Percentiles rank a stretch among this genome's conserved stretches.
These are phyloP conservation scores for Cylindrotheca fusiformis DNA, from an alignment of 108 stramenopile genomes.

Conservation along the genomic window DNA sequence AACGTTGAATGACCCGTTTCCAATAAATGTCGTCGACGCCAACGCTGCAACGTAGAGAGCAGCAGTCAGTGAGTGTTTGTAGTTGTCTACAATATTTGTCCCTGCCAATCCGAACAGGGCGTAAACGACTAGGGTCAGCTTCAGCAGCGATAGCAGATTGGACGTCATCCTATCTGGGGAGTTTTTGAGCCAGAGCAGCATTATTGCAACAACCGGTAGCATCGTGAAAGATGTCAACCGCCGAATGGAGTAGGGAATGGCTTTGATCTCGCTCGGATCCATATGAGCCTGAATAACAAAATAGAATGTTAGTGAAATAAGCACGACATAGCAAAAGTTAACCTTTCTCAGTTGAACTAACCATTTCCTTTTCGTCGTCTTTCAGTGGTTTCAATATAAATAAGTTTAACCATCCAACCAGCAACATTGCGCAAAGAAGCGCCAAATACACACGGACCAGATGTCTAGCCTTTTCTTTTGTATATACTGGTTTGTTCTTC, in stretches of 20 bases:
- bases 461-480: slow-evolving; percentile 25
- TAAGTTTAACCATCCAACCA: slow-evolving; percentile 27
- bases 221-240: slow-evolving; percentile 9
- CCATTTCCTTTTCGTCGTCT: slow-evolving; percentile 15
- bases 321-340: not conserved
- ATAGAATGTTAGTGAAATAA: not conserved
- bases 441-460: slow-evolving; percentile 18
- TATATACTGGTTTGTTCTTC: slow-evolving; percentile 14
- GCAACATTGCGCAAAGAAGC: slow-evolving; percentile 10
- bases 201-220: slow-evolving; percentile 17
- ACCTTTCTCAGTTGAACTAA: slow-evolving; percentile 1
- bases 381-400: slow-evolving; percentile 20
- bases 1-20: slow-evolving; percentile 4
- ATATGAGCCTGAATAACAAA: slow-evolving; percentile 16
- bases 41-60: slow-evolving; percentile 23
- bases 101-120: slow-evolving; percentile 29
- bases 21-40: slow-evolving; percentile 16
- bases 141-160: slow-evolving; percentile 7
- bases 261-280: slow-evolving; percentile 33
- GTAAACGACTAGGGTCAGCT: slow-evolving; percentile 17
- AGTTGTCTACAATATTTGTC: slow-evolving; percentile 12
- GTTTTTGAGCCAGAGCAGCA: slow-evolving; percentile 4
- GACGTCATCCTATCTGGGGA: slow-evolving; percentile 1
- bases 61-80: slow-evolving; percentile 17
- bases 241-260: slow-evolving; percentile 13